These are phyloP conservation scores for Elaeis oleifera DNA, from an alignment of 202 grass and related monocot genomes.

Conservation along the genomic window DNA sequence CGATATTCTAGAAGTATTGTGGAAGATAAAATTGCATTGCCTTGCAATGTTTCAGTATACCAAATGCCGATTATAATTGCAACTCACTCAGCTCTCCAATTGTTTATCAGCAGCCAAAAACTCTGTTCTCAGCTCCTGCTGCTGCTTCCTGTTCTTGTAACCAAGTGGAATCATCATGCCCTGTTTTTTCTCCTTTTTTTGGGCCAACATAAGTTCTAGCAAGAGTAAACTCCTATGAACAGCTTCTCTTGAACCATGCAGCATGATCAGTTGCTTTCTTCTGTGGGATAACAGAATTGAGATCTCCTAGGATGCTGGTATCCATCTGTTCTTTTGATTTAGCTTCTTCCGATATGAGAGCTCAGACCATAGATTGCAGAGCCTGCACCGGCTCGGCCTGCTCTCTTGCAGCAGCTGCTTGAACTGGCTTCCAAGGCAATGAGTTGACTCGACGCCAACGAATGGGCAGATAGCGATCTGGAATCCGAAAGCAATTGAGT, in stretches of 20 bases:
- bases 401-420: conserved; percentile 12
- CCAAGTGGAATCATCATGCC: too few species aligned
- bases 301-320: conserved; percentile 36
- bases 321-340: conserved; percentile 57
- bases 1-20: background rate
- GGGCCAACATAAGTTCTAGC: too few species aligned
- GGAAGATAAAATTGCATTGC: conserved; percentile 1
- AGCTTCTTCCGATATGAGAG: conserved; percentile 42
- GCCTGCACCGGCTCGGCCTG: conserved; percentile 23
- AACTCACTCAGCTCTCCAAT: background rate
- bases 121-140: too few species aligned
- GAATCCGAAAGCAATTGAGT: conserved; percentile 47
- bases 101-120: background rate
- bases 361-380: conserved; percentile 44
- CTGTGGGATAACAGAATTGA: conserved; percentile 33
- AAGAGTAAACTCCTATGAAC: background rate
- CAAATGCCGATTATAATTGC: background rate
- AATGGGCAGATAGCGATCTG: conserved; percentile 40
- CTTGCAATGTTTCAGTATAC: background rate
- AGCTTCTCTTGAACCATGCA: background rate
- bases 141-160: too few species aligned
- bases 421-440: conserved; percentile 16
- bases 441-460: conserved; percentile 33
- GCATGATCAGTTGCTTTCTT: conserved; percentile 29
- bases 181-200: too few species aligned